Base-by-base conservation (phyloP, 805 yeast species). In the Starmerella riodocensis region DNA sequence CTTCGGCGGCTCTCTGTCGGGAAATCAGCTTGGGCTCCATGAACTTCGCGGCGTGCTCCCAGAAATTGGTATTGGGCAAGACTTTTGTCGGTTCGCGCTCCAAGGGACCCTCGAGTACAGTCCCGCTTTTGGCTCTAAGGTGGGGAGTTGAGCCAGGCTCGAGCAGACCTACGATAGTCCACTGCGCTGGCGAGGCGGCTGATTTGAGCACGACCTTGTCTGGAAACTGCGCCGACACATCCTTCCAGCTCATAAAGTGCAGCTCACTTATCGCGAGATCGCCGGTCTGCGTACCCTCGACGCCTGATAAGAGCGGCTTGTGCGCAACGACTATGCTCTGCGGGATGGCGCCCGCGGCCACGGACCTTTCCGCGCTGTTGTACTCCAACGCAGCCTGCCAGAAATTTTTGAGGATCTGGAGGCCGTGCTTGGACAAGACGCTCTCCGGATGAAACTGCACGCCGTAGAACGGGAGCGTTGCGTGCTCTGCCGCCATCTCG, bases 381-480 rank as follows among this genome's bases (percentile, higher is more conserved):
- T 55, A 65, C 3, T 48, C 39, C 4, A 39, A 32, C 4, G 80
- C 75, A 13, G 71, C 42, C 0, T 32, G 23, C 66, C 78, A 73
- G 55, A 88, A 88, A 53, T 80, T 81, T 8, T 50, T 46, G 4
- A 86, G 57, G 37, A 91, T 56, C 9, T 56, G 51, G 2, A 54
- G 65, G 2, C 98, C 98, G 34, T 61, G 51, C 12, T 66, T 63
- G 0, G 96, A 84, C 51, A 94, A 83, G 29, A 88, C 74, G 1
- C 95, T 84, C 54, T 91, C 99, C 0, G 98, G 98, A 53, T 91
- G 99, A 53, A 86, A 93, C 53, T 91, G 99, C 2, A 91, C 96
- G 0, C 94, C 98, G 56, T 66, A 88, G 62, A 79, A 80, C 0
- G 96, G 96, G 17, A 62, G 59, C 0, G 27, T 16, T 0, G 35